phyloP scores from a whole-genome alignment of 2,329 filamentous ascomycete species.

The Macrophomina phaseolina region DNA sequence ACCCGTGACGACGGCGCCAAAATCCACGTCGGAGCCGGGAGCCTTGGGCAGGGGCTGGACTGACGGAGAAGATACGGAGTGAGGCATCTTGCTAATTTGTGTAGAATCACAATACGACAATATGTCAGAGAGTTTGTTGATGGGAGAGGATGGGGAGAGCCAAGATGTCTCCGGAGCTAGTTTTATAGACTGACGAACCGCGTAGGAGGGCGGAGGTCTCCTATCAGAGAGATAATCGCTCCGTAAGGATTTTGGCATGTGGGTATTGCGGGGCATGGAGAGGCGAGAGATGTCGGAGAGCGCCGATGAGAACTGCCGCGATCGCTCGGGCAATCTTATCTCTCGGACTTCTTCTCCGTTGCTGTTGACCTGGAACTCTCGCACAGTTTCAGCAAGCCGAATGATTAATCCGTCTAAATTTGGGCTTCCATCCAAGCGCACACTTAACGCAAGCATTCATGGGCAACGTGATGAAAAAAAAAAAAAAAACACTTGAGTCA shows the following conservation, averaged over 20 bases:
- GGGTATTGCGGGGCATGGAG: background rate
- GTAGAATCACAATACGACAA: background rate
- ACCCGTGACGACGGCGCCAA: conserved; percentile 65
- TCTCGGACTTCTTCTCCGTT: conserved; percentile 5
- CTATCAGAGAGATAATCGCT: conserved; percentile 5
- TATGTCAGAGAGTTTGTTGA: background rate
- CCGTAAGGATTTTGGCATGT: background rate
- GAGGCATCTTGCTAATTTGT: conserved; percentile 10
- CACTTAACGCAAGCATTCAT: no score
- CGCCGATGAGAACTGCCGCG: background rate
- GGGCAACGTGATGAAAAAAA: no score
- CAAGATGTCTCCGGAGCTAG: background rate
- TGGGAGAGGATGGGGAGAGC: background rate
- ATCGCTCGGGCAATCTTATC: background rate
- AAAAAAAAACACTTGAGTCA: no score
- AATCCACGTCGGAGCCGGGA: conserved; percentile 48
- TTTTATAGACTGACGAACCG: background rate
- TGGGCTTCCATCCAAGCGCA: no score
- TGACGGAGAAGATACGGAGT: conserved; percentile 21
- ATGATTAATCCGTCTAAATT: no score
- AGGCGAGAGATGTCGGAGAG: background rate
- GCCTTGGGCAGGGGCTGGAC: conserved; percentile 30
- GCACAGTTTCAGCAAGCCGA: background rate
- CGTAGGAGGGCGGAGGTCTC: conserved; percentile 4
- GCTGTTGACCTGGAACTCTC: background rate